Percentiles rank a stretch among this genome's conserved stretches.
phyloP scores from a whole-genome alignment of 1,284 basidiomycete species.

The Sphagnurus paluster region DNA sequence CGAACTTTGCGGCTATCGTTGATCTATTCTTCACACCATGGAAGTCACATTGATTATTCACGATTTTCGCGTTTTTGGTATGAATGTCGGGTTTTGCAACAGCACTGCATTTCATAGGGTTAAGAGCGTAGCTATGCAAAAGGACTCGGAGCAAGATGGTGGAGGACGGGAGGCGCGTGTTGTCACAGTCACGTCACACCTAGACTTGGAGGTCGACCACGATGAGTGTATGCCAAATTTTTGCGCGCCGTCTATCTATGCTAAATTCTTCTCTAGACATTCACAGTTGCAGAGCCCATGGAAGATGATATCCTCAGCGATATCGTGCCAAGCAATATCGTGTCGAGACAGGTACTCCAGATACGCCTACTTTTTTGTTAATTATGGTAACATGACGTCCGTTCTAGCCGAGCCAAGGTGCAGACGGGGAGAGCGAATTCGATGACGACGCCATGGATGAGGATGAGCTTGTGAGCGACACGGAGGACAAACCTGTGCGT shows the following conservation, averaged over 20 bases:
- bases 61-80: too few species aligned
- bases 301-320: constrained; percentile 83
- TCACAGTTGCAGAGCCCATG: constrained; percentile 38
- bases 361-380: not conserved
- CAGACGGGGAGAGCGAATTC: constrained; percentile 67
- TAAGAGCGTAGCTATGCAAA: too few species aligned
- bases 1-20: too few species aligned
- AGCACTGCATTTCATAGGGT: too few species aligned
- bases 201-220: constrained; percentile 11
- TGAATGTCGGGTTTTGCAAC: too few species aligned
- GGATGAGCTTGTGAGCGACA: constrained; percentile 65
- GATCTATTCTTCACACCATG: too few species aligned
- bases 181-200: constrained; percentile 22
- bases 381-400: constrained; percentile 11
- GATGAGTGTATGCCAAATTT: constrained; percentile 25
- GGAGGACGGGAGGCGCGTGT: too few species aligned
- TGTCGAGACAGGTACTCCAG: constrained; percentile 68
- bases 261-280: constrained; percentile 28
- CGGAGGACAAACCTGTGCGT: constrained; percentile 44
- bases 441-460: constrained; percentile 55
- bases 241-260: constrained; percentile 1
- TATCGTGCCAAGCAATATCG: constrained; percentile 79
- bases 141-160: too few species aligned
- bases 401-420: constrained; percentile 66
- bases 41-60: too few species aligned